Conservation (phyloP, 106 monocot species). For the Phalaenopsis equestris region DNA sequence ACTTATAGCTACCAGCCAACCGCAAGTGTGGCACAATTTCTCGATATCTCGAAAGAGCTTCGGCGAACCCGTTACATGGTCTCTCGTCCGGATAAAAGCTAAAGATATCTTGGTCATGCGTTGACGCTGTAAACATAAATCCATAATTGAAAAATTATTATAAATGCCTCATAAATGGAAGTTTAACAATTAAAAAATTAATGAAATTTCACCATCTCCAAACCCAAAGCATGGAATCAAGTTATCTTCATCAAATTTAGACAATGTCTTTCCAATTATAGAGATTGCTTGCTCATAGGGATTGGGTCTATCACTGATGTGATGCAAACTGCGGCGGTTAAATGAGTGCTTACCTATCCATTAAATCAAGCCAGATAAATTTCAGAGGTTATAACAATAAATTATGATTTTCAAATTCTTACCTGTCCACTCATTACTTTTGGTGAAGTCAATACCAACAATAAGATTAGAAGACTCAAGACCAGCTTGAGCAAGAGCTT, state of each 20-base stretch:
- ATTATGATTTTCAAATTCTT: neutral
- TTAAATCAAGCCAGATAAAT: constrained; percentile 14
- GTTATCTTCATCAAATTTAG: constrained; percentile 89
- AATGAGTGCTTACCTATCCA: constrained; percentile 72
- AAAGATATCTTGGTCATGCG: constrained; percentile 76
- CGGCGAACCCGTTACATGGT: constrained; percentile 63
- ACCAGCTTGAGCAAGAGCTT: constrained; percentile 79
- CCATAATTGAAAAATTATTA: neutral
- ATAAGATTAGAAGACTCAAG: constrained; percentile 83
- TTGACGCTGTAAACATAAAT: constrained; percentile 40
- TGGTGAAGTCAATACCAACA: constrained; percentile 93
- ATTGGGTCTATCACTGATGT: constrained; percentile 54
- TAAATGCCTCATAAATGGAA: neutral
- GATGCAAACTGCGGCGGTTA: constrained; percentile 60
- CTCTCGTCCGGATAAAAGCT: constrained; percentile 43
- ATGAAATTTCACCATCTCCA: constrained; percentile 65
- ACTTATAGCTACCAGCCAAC: constrained; percentile 36
- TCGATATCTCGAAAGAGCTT: constrained; percentile 50
- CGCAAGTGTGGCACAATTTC: constrained; percentile 51
- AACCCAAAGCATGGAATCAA: constrained; percentile 94
- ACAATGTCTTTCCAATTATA: constrained; percentile 75
- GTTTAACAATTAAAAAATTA: neutral
- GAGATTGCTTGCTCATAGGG: constrained; percentile 96
- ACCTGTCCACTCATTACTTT: constrained; percentile 99
- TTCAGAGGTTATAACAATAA: neutral